These are phyloP conservation scores for Saccharomycopsis hybrid DNA, from an alignment of 1,139 yeast species.

Conservation along the genomic window DNA sequence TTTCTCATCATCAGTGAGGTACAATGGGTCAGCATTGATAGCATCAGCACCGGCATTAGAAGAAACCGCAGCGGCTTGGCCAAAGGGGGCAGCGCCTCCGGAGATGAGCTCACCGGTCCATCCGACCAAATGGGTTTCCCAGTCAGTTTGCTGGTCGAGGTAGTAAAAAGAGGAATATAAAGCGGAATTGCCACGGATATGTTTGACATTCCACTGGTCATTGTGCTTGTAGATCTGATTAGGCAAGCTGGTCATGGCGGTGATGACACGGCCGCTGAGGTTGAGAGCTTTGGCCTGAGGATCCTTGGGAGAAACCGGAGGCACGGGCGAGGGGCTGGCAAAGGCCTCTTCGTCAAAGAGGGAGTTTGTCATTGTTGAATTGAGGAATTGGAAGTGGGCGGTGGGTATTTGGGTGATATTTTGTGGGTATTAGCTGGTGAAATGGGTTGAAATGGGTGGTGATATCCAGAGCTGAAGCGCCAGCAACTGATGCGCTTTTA, in stretches of 20 bases:
- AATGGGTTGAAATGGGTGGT: too few relatives aligned
- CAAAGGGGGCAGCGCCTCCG: constrained; percentile 26
- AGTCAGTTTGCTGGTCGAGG: constrained; percentile 58
- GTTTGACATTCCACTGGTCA: constrained; percentile 45
- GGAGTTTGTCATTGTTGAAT: too few relatives aligned
- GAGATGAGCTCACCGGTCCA: constrained; percentile 90
- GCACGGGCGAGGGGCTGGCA: constrained; percentile 10
- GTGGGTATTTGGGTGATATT: too few relatives aligned
- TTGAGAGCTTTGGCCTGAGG: constrained; percentile 21
- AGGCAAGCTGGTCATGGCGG: constrained; percentile 65
- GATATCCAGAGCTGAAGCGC: too few relatives aligned
- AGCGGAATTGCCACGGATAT: constrained; percentile 80
- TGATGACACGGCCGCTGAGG: constrained; percentile 58
- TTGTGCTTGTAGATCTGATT: constrained; percentile 40
- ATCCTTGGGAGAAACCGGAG: constrained; percentile 6
- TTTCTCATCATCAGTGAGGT: constrained; percentile 54
- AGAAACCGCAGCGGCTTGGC: background rate
- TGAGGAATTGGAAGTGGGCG: too few relatives aligned
- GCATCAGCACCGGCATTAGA: constrained; percentile 20
- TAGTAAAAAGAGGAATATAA: constrained; percentile 67
- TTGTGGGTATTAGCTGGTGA: too few relatives aligned
- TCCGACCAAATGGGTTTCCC: constrained; percentile 85
- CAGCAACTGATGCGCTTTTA: too few relatives aligned
- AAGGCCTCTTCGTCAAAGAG: constrained; percentile 12
- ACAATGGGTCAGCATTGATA: constrained; percentile 48